Percentiles rank a stretch among this genome's conserved stretches.
These are phyloP conservation scores for Fusarium sp. DNA, from an alignment of 2,329 filamentous ascomycete genomes.

Conservation along the genomic window DNA sequence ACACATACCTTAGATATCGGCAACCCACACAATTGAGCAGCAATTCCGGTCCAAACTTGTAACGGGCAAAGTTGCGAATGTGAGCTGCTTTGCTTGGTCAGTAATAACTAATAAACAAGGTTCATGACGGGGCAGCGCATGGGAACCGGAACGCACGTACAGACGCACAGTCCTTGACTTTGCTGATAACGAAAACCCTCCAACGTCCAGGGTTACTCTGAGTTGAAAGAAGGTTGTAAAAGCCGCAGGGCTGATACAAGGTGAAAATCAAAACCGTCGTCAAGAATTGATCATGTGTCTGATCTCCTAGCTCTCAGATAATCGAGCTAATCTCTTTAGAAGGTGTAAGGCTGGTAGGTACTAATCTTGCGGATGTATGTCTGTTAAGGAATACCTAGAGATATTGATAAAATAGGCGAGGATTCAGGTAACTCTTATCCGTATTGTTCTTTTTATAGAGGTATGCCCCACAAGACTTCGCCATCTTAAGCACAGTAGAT, in stretches of 20 bases:
- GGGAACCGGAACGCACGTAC: constrained; percentile 5
- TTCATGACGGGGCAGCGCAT: constrained; percentile 13
- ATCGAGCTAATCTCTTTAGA: constrained; percentile 1
- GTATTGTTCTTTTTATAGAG: too few species aligned
- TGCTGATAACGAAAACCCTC: constrained; percentile 1
- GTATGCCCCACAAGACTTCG: too few species aligned
- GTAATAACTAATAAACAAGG: constrained; percentile 27
- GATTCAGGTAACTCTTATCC: too few species aligned
- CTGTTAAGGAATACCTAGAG: too few species aligned
- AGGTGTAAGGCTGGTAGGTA: too few species aligned
- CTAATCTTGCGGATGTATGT: too few species aligned
- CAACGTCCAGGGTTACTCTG: not conserved
- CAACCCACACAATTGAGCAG: constrained; percentile 34
- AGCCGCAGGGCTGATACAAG: constrained; percentile 29
- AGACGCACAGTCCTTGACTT: not conserved
- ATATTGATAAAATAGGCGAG: too few species aligned
- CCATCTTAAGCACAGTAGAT: too few species aligned
- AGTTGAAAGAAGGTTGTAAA: constrained; percentile 20
- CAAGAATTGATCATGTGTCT: not conserved
- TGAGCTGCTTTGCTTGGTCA: constrained; percentile 20
- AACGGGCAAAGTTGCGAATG: constrained; percentile 35
- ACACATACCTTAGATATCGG: constrained; percentile 31
- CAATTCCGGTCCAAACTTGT: constrained; percentile 32
- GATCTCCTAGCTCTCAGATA: not conserved
- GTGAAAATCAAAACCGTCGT: not conserved